Conservation (phyloP, 2,329 filamentous ascomycete genomes). For the Fusarium foetens region DNA sequence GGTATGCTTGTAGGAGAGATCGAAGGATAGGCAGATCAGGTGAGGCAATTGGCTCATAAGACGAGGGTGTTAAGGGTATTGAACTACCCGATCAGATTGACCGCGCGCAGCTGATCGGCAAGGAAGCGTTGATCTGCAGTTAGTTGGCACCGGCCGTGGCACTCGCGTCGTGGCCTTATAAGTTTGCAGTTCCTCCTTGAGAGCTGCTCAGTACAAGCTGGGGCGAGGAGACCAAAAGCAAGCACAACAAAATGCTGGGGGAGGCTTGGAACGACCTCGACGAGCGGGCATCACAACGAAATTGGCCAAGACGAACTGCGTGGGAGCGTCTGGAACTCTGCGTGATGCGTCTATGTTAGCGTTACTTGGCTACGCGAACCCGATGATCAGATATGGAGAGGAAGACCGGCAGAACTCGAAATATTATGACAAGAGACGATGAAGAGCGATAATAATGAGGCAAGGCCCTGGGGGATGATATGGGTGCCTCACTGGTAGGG, state of each 20-base stretch:
- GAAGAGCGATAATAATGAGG: background rate
- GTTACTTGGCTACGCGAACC: background rate
- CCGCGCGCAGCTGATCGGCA: background rate
- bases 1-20: constrained; percentile 12
- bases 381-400: constrained; percentile 12
- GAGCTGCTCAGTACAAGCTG: constrained; percentile 1
- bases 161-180: background rate
- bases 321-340: background rate
- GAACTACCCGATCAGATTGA: constrained; percentile 1
- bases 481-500: background rate
- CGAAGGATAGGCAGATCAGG: constrained; percentile 13
- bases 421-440: background rate
- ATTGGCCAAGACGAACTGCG: background rate
- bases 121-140: constrained; percentile 1
- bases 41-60: constrained; percentile 36
- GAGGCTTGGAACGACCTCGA: background rate
- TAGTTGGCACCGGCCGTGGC: background rate
- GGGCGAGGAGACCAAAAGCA: constrained; percentile 1
- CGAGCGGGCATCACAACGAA: constrained; percentile 15
- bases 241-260: background rate
- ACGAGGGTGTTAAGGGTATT: constrained; percentile 8
- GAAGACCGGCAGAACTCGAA: background rate
- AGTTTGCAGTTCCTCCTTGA: background rate
- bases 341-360: background rate
- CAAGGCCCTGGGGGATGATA: background rate